A percentile compares a stretch with the other conserved stretches of the same genome.
Conservation (phyloP, 2,329 filamentous ascomycete species). For the Shiraia sp. region DNA sequence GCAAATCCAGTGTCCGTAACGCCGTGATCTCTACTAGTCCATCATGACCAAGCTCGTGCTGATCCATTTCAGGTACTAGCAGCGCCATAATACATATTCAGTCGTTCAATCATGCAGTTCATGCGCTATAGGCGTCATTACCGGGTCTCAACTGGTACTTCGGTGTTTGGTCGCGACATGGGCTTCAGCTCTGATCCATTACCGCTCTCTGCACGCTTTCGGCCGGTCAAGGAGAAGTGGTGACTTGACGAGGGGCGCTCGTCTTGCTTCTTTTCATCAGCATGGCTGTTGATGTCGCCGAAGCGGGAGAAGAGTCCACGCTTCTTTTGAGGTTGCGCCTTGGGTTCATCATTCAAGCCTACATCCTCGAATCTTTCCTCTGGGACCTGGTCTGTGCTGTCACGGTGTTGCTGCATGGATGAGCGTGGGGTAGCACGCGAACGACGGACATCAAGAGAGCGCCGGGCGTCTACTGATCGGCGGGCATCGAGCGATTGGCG, state of each 20-base stretch:
- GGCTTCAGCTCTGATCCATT: conserved; percentile 71
- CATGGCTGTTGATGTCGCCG: conserved; percentile 57
- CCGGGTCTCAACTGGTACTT: conserved; percentile 31
- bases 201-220: conserved; percentile 71
- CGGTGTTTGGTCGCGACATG: conserved; percentile 54
- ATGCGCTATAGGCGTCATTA: conserved; percentile 8
- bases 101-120: conserved; percentile 2
- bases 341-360: conserved; percentile 76
- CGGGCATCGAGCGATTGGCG: conserved; percentile 60
- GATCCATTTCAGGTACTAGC: background rate
- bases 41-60: background rate
- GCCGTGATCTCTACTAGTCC: conserved; percentile 9
- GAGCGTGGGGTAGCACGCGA: conserved; percentile 64
- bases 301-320: conserved; percentile 81
- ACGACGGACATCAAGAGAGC: conserved; percentile 52
- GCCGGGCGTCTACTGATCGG: conserved; percentile 78
- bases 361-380: conserved; percentile 91
- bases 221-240: conserved; percentile 69
- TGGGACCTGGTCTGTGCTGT: conserved; percentile 62
- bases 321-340: conserved; percentile 66
- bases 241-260: conserved; percentile 51
- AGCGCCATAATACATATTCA: too few relatives aligned
- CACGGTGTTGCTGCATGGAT: conserved; percentile 61
- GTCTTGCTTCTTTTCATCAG: conserved; percentile 34
- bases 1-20: conserved; percentile 14